Evolutionary conservation across 2,329 filamentous ascomycete genomes (phyloP), one percentile per base, ranked within the genome.

Genomic region (Diaporthe velutina): DNA sequence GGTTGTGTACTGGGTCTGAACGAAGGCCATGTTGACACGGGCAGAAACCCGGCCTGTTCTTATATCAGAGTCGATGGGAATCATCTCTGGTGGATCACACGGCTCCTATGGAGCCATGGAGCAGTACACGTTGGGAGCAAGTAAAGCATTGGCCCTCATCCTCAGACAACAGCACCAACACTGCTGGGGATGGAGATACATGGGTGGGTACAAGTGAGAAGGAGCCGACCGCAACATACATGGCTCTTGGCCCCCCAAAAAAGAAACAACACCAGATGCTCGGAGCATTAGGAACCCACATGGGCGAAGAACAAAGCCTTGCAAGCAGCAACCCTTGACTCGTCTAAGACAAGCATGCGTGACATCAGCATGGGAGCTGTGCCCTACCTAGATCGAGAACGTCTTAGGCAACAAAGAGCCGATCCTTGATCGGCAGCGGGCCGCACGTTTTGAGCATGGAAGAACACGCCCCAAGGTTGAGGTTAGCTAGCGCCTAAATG

Each of bases 251-350:
- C 48, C 48, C n/a, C 64, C 48, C 13, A 40, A 68, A 68, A 68
- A 68, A 54, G 33, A 30, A 68, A 68, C 30, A 52, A 28, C 48
- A 54, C 48, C 64, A 68, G 48, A 12, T 17, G 45, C 30, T 68
- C 64, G 45, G 64, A 68, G 64, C 64, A 38, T 52, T 67, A 35
- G 64, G 4, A 67, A 30, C 33, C 30, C 64, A 67, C 64, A 52
- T 67, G 64, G 64, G 64, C 64, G 64, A 50, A 67, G 48, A 67
- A 67, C 64, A 52, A 52, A 67, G 64, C 64, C 64, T 52, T 38
- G 12, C 45, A 67, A 68, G 48, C 64, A 38, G 15, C 64, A 22
- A 28, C 33, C 48, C 64, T 54, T 40, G 64, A 54, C 64, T 67
- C 19, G 61, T 35, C 22, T 40, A 38, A 19, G 64, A 30, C 45